phyloP scores from a whole-genome alignment of 164 flowering plant species.

The Taxillus chinensis region DNA sequence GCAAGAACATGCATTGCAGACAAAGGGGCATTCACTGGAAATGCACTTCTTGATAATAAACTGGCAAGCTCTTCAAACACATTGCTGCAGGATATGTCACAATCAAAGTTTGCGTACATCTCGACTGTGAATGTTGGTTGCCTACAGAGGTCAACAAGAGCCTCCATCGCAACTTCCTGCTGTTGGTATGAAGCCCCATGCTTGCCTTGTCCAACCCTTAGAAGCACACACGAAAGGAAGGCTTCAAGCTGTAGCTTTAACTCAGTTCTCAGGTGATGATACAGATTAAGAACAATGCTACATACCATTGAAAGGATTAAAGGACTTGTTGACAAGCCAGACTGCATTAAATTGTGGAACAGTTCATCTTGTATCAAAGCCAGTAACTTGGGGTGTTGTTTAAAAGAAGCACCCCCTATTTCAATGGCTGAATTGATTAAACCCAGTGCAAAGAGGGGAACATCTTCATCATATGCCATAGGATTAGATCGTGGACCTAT shows the following conservation, averaged over 20 bases:
- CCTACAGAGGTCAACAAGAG: conserved; percentile 39
- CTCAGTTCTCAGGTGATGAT: conserved; percentile 24
- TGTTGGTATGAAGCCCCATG: conserved; percentile 31
- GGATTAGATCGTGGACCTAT: conserved; percentile 24
- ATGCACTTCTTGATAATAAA: conserved; percentile 30
- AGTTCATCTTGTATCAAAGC: conserved; percentile 30
- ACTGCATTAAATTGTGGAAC: conserved; percentile 30
- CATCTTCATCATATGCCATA: conserved; percentile 31
- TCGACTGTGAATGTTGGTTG: conserved; percentile 29
- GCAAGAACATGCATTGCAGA: conserved; percentile 35
- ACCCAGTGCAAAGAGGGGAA: conserved; percentile 34
- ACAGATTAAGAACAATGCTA: conserved; percentile 31
- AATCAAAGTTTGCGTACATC: conserved; percentile 40
- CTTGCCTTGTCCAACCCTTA: conserved; percentile 32
- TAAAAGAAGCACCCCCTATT: conserved; percentile 24
- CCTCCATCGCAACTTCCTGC: conserved; percentile 39
- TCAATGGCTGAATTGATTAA: conserved; percentile 36
- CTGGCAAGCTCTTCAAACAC: conserved; percentile 31
- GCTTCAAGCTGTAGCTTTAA: conserved; percentile 35
- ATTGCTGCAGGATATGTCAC: conserved; percentile 29
- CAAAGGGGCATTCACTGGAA: conserved; percentile 35
- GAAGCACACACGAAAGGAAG: conserved; percentile 30
- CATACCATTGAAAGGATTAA: conserved; percentile 31
- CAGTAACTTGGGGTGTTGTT: conserved; percentile 23
- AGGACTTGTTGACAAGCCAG: conserved; percentile 35